These are phyloP conservation scores for Ciborinia camelliae DNA, from an alignment of 2,329 filamentous ascomycete species.

Conservation along the genomic window DNA sequence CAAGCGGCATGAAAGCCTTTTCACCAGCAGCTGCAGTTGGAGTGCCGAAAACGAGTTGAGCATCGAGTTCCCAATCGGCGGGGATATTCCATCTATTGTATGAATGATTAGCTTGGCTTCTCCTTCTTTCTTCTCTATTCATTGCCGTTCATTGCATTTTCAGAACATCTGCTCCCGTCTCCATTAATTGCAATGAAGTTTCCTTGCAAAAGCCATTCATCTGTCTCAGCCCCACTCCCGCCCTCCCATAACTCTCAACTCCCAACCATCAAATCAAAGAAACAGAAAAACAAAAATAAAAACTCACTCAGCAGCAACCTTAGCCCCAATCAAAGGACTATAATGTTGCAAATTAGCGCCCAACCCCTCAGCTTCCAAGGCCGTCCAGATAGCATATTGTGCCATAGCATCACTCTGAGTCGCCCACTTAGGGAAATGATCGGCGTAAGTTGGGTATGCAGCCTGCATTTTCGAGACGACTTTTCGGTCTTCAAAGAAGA, in stretches of 20 bases:
- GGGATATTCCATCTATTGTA: slow-evolving; percentile 64
- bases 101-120: neutral
- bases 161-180: neutral
- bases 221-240: too few relatives aligned
- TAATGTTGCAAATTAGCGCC: slow-evolving; percentile 92
- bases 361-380: slow-evolving; percentile 77
- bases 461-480: slow-evolving; percentile 64
- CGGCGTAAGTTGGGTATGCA: slow-evolving; percentile 69
- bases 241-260: neutral
- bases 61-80: slow-evolving; percentile 69
- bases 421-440: slow-evolving; percentile 76
- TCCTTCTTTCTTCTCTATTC: too few relatives aligned
- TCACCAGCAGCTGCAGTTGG: slow-evolving; percentile 53
- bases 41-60: slow-evolving; percentile 80
- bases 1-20: slow-evolving; percentile 63
- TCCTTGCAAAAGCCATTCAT: too few relatives aligned
- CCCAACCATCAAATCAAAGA: neutral
- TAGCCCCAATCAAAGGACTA: slow-evolving; percentile 77
- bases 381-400: slow-evolving; percentile 77
- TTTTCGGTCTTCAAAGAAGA: slow-evolving; percentile 81
- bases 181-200: too few relatives aligned
- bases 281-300: neutral
- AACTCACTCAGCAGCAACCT: slow-evolving; percentile 47
- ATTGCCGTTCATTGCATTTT: neutral
- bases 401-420: slow-evolving; percentile 77